phyloP scores from a whole-genome alignment of 1,284 basidiomycete genomes.

The Cystobasidium pallidum region DNA sequence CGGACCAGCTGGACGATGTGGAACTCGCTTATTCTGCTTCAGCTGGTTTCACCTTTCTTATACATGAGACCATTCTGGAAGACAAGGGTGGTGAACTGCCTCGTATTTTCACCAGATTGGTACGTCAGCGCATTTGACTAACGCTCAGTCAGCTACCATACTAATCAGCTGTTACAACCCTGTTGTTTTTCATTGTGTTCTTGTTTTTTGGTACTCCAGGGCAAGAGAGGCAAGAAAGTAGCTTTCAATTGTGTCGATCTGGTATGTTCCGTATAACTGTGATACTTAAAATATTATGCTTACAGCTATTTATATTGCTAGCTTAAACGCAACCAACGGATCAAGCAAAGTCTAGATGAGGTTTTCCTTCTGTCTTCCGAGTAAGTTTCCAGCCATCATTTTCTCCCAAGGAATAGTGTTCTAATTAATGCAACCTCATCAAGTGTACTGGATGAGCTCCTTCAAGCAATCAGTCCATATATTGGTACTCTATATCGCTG shows the following conservation, averaged over 20 bases:
- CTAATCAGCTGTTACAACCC: neutral
- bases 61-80: constrained; percentile 46
- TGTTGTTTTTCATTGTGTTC: too few species aligned
- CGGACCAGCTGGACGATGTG: constrained; percentile 22
- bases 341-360: constrained; percentile 52
- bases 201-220: constrained; percentile 27
- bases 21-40: constrained; percentile 19
- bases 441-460: constrained; percentile 52
- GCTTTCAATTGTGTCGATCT: constrained; percentile 53
- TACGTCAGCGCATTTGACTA: too few species aligned
- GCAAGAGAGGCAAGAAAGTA: constrained; percentile 51
- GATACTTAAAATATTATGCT: too few species aligned
- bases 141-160: neutral
- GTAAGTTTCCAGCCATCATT: constrained; percentile 25
- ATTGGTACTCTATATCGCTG: constrained; percentile 52
- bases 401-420: neutral
- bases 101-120: constrained; percentile 50
- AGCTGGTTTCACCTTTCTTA: constrained; percentile 46
- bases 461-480: constrained; percentile 48
- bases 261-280: too few species aligned
- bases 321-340: constrained; percentile 50
- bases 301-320: too few species aligned
- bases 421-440: neutral
- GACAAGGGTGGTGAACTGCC: constrained; percentile 45
- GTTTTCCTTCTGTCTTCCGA: constrained; percentile 47